Evolutionary conservation across 2,329 filamentous ascomycete species (phyloP).

Genomic region (Fusarium abutilonis): DNA sequence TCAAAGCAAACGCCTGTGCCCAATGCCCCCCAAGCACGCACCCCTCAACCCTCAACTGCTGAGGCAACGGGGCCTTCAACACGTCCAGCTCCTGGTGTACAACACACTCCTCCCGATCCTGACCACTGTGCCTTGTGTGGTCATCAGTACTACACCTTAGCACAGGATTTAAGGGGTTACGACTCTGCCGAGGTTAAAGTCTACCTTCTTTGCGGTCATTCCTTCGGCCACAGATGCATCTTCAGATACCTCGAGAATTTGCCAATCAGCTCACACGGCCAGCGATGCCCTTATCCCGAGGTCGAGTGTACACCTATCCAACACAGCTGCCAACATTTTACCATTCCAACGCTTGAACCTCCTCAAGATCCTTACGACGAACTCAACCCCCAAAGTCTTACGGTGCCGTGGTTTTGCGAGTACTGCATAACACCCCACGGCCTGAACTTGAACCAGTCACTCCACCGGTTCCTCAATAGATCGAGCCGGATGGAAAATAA

Average conservation of each 20-base stretch:
- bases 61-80: no score
- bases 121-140: conserved; percentile 11
- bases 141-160: not conserved
- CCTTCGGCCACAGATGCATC: conserved; percentile 41
- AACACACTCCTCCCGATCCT: not conserved
- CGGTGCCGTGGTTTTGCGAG: not conserved
- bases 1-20: no score
- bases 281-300: not conserved
- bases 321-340: conserved; percentile 30
- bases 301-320: conserved; percentile 24
- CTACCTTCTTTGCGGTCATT: conserved; percentile 45
- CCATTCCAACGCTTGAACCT: not conserved
- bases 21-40: no score
- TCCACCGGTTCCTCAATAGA: not conserved
- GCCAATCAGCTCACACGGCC: not conserved
- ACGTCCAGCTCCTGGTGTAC: no score
- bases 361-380: not conserved
- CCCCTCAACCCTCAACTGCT: no score
- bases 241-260: not conserved
- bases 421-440: not conserved
- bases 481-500: no score
- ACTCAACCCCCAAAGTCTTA: no score
- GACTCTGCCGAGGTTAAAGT: conserved; percentile 18
- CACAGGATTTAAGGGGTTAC: not conserved
- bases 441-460: not conserved